phyloP scores from a whole-genome alignment of 352 stramenopile genomes.

The Pythium vanterpoolii region DNA sequence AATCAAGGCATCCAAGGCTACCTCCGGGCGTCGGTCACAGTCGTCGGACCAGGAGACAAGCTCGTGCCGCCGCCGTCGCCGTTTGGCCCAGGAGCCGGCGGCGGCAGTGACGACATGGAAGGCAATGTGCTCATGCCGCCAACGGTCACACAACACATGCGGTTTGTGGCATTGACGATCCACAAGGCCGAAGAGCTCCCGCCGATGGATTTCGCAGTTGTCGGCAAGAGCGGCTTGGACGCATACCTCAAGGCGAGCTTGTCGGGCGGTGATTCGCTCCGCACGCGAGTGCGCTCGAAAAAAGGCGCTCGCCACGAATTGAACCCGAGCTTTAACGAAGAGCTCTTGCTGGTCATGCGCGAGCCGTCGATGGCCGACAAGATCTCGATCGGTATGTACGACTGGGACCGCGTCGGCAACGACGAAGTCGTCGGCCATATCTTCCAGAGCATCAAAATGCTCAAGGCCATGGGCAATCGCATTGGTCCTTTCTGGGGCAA shows the following conservation, averaged over 20 bases:
- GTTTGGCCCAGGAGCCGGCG: conserved; percentile 36
- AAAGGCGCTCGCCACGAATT: conserved; percentile 69
- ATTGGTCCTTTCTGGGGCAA: conserved; percentile 71
- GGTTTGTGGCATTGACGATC: conserved; percentile 67
- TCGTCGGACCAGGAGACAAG: conserved; percentile 87
- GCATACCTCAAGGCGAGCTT: conserved; percentile 67
- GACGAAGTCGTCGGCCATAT: conserved; percentile 74
- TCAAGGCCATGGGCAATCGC: conserved; percentile 58
- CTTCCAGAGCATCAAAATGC: conserved; percentile 68
- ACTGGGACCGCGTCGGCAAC: conserved; percentile 76
- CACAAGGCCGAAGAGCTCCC: conserved; percentile 70
- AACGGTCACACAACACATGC: conserved; percentile 66
- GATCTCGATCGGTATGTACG: conserved; percentile 63
- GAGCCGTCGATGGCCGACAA: conserved; percentile 79
- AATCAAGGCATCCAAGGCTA: conserved; percentile 91
- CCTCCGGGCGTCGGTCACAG: conserved; percentile 81
- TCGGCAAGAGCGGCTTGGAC: conserved; percentile 63
- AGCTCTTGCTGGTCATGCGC: conserved; percentile 72
- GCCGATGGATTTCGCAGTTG: conserved; percentile 67
- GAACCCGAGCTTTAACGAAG: conserved; percentile 73
- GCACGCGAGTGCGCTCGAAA: conserved; percentile 73
- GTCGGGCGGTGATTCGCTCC: conserved; percentile 52
- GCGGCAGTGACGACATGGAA: conserved; percentile 31
- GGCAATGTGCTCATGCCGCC: conserved; percentile 78
- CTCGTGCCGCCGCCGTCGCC: conserved; percentile 63